These are phyloP conservation scores for Pleurotus giganteus DNA, from an alignment of 768 basidiomycete genomes.

Conservation along the genomic window DNA sequence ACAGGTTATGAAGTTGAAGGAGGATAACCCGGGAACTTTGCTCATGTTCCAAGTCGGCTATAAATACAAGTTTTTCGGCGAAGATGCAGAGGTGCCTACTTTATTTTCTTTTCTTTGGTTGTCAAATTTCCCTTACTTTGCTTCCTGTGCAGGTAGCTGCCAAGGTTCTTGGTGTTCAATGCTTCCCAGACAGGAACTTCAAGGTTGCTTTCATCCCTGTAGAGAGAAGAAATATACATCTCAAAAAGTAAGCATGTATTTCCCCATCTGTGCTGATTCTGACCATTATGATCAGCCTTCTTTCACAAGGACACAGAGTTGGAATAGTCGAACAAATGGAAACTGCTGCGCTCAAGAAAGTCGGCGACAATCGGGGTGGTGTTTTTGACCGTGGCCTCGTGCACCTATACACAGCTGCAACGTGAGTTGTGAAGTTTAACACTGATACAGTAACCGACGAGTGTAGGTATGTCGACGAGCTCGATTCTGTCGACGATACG, in stretches of 20 bases:
- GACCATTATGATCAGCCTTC: constrained; percentile 42
- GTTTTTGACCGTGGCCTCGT: constrained; percentile 76
- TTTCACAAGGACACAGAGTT: constrained; percentile 79
- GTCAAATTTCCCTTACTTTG: background rate
- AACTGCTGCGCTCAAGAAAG: constrained; percentile 88
- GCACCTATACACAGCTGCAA: constrained; percentile 82
- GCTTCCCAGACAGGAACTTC: constrained; percentile 71
- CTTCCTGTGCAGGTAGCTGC: constrained; percentile 67
- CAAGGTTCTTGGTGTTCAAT: constrained; percentile 76
- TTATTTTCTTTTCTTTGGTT: background rate
- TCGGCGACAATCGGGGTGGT: constrained; percentile 67
- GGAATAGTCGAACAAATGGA: constrained; percentile 83
- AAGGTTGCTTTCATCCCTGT: constrained; percentile 72
- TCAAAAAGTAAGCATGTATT: constrained; percentile 61
- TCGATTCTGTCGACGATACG: constrained; percentile 65
- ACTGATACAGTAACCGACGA: background rate
- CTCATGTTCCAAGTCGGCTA: constrained; percentile 85
- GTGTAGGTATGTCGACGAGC: constrained; percentile 75
- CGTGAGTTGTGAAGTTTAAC: constrained; percentile 48
- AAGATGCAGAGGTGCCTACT: constrained; percentile 69
- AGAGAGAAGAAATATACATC: constrained; percentile 64
- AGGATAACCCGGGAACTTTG: constrained; percentile 60
- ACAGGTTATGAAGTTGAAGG: constrained; percentile 59
- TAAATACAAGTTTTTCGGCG: constrained; percentile 79
- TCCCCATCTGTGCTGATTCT: constrained; percentile 9